Percentiles rank a stretch among this genome's conserved stretches.
These are phyloP conservation scores for Allantophomopsis cytisporea DNA, from an alignment of 2,329 filamentous ascomycete genomes.

Conservation along the genomic window DNA sequence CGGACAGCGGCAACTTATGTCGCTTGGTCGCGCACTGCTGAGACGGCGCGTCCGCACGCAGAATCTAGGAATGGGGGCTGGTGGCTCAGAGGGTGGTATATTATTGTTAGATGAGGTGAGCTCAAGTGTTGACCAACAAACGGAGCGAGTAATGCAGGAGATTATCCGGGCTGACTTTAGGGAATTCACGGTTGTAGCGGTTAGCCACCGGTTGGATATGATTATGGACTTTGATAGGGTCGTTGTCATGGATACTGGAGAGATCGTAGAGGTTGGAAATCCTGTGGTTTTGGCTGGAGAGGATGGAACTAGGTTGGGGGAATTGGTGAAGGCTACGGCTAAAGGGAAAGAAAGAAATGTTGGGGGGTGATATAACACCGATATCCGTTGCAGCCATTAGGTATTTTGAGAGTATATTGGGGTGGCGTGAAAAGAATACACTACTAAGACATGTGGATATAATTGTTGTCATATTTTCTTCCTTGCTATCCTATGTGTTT, in stretches of 20 bases:
- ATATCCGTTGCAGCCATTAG: too few species aligned
- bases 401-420: too few species aligned
- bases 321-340: constrained; percentile 5
- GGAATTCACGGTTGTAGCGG: constrained; percentile 14
- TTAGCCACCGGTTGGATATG: constrained; percentile 16
- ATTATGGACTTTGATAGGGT: constrained; percentile 17
- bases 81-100: too few species aligned
- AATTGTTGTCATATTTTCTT: too few species aligned
- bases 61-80: constrained; percentile 7
- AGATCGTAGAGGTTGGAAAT: constrained; percentile 6
- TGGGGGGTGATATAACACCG: too few species aligned
- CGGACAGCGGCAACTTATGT: too few species aligned
- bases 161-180: constrained; percentile 14
- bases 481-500: too few species aligned
- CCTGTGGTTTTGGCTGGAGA: constrained; percentile 2
- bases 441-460: too few species aligned
- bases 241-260: constrained; percentile 13
- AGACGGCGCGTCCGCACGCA: constrained; percentile 12
- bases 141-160: too few species aligned
- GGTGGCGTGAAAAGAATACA: too few species aligned
- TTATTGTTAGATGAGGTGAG: constrained; percentile 20
- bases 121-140: constrained; percentile 10
- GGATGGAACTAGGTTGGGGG: constrained; percentile 4
- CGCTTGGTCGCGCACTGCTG: constrained; percentile 16
- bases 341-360: too few species aligned